Evolutionary conservation across 2,329 filamentous ascomycete genomes (phyloP).

Genomic region (Pyrenochaeta sp.): DNA sequence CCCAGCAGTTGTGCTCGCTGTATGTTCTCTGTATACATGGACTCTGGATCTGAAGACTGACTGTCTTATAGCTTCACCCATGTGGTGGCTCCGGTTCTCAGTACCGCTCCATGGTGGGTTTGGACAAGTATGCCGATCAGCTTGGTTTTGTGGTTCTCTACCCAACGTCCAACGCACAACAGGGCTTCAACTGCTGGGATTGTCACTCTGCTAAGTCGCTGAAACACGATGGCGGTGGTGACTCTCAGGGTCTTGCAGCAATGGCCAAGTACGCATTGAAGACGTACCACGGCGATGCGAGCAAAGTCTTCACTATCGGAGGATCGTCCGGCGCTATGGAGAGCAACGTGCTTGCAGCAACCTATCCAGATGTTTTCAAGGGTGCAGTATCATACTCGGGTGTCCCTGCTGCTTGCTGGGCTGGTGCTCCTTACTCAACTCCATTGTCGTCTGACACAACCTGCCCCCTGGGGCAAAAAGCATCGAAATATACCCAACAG

Average conservation of each 20-base stretch:
- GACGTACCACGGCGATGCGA: constrained; percentile 24
- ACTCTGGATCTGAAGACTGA: too few species aligned
- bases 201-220: too few species aligned
- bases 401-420: constrained; percentile 31
- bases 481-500: constrained; percentile 20
- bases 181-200: too few species aligned
- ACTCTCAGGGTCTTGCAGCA: constrained; percentile 26
- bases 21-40: too few species aligned
- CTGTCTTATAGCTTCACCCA: too few species aligned
- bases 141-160: too few species aligned
- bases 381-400: constrained; percentile 24
- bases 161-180: too few species aligned
- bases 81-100: too few species aligned
- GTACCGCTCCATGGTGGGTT: too few species aligned
- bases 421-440: too few species aligned
- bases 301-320: constrained; percentile 19
- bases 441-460: constrained; percentile 34
- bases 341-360: constrained; percentile 24
- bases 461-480: constrained; percentile 25
- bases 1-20: too few species aligned
- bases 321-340: constrained; percentile 27
- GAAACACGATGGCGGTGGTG: constrained; percentile 29
- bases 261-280: constrained; percentile 30
- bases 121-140: too few species aligned
- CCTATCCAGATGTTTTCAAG: constrained; percentile 30